Evolutionary conservation across 441 rosid genomes (phyloP).

Genomic region (Breynia disticha): DNA sequence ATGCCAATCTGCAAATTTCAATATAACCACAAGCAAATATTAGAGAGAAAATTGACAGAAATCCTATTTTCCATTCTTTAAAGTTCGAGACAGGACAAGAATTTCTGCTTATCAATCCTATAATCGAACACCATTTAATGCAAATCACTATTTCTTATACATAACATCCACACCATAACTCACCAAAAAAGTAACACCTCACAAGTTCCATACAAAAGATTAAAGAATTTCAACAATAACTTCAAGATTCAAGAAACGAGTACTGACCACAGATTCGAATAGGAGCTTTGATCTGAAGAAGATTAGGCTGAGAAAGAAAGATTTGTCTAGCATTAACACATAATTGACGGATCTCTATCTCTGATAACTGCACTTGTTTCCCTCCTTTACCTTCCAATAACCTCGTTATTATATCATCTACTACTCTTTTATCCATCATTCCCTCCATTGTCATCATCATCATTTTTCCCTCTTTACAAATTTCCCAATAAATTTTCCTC

Average conservation of each 20-base stretch:
- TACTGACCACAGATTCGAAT: constrained; percentile 75
- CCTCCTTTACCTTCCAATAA: constrained; percentile 87
- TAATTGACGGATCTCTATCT: constrained; percentile 93
- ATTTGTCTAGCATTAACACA: constrained; percentile 93
- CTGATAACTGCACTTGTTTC: constrained; percentile 89
- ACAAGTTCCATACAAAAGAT: background rate
- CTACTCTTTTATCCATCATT: constrained; percentile 66
- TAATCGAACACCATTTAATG: too few relatives aligned
- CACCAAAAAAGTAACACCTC: background rate
- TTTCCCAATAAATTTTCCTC: background rate
- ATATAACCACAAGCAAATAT: too few relatives aligned
- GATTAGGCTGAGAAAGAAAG: constrained; percentile 81
- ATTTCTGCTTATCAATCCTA: too few relatives aligned
- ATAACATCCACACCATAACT: background rate
- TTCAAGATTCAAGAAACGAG: constrained; percentile 1
- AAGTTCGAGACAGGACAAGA: too few relatives aligned
- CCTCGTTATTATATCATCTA: constrained; percentile 94
- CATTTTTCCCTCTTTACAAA: constrained; percentile 18
- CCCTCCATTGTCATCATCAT: constrained; percentile 93
- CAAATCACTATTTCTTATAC: background rate
- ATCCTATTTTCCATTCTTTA: too few relatives aligned
- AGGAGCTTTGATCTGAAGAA: constrained; percentile 77
- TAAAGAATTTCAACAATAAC: background rate
- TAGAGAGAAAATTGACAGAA: too few relatives aligned
- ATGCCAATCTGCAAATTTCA: too few relatives aligned